A percentile compares a stretch with the other conserved stretches of the same genome.
Evolutionary conservation across 169 alveolate genomes (phyloP).

Genomic region (Cryptosporidium parvum): DNA sequence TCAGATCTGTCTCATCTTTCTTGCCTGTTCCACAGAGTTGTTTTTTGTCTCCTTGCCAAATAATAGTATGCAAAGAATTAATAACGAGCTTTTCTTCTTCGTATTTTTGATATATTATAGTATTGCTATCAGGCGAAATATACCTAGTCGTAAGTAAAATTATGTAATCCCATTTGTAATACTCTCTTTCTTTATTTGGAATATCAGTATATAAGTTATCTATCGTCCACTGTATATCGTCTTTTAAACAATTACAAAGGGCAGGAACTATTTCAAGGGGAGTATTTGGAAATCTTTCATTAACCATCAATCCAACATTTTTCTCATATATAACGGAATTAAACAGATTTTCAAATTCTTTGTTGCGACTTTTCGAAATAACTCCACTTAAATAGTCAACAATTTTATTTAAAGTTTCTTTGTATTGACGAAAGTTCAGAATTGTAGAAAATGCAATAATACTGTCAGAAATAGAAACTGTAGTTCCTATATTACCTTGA

Average conservation of each 20-base stretch:
- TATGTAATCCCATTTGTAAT: conserved; percentile 59
- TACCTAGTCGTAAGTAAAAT: conserved; percentile 25
- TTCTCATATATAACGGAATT: conserved; percentile 28
- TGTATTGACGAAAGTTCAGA: conserved; percentile 50
- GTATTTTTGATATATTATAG: conserved; percentile 16
- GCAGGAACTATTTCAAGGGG: conserved; percentile 59
- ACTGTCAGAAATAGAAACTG: conserved; percentile 45
- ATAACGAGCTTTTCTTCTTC: conserved; percentile 51
- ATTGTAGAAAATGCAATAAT: conserved; percentile 59
- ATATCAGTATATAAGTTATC: conserved; percentile 27
- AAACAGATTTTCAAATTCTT: conserved; percentile 27
- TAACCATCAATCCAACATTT: conserved; percentile 56
- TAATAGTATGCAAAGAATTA: conserved; percentile 25
- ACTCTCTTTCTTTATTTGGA: conserved; percentile 53
- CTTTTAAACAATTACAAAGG: conserved; percentile 36
- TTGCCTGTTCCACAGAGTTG: conserved; percentile 44
- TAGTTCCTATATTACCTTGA: conserved; percentile 74
- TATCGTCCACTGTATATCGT: conserved; percentile 55
- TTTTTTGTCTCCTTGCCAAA: conserved; percentile 51
- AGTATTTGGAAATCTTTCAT: conserved; percentile 39
- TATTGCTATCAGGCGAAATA: conserved; percentile 6
- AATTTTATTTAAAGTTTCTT: conserved; percentile 1
- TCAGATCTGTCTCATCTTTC: conserved; percentile 23
- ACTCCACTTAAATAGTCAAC: neutral
- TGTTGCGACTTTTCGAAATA: neutral